Evolutionary conservation across 176 grass and related monocot species (phyloP), one percentile per base, ranked within the genome.

Genomic region (Paspalum notatum): DNA sequence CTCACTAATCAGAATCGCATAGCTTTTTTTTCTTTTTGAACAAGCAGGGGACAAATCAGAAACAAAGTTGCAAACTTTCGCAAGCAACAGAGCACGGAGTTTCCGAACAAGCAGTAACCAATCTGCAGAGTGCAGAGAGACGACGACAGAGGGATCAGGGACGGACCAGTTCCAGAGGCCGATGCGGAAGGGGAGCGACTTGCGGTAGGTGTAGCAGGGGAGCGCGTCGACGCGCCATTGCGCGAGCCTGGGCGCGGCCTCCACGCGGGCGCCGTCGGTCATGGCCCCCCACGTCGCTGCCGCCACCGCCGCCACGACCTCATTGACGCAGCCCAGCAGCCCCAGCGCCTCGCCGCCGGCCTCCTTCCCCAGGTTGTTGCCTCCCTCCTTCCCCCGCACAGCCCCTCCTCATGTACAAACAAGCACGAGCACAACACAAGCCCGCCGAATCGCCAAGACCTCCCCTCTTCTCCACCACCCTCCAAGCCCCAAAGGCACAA

Each of bases 91-190:
- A 78, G 6, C 18, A 68, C 6, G 53, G 18, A 40, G 2, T 62
- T 49, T 63, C 24, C 8, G 43, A 71, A 26, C 75, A 26, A 22
- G 65, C 55, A 15, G 66, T 20, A 42, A 42, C 40, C 20, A 18
- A 64, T 58, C 41, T 45, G 74, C 68, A 58, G 58, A 62, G 58
- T 8, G 20, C 12, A 41, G 37, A 15, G 22, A 39, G 17, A 37
- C 1, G 39, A 10, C 11, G 32, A 21, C 20, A 44, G 45, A 12
- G 16, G 17, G 49, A n/a, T n/a, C n/a, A 43, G 47, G 6, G 22
- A 77, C 74, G 55, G 17, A 94, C 96, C 96, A 99, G 83, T 95
- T 99, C 96, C 96, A 99, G 79, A 93, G 90, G 61, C 96, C 96
- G 80, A 99, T 85, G 83, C 88, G 84, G 87, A 99, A 99, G 56